Percentiles rank a stretch among this genome's conserved stretches.
These are phyloP conservation scores for Pseudocercospora fuligena DNA, from an alignment of 2,329 filamentous ascomycete genomes.

Conservation along the genomic window DNA sequence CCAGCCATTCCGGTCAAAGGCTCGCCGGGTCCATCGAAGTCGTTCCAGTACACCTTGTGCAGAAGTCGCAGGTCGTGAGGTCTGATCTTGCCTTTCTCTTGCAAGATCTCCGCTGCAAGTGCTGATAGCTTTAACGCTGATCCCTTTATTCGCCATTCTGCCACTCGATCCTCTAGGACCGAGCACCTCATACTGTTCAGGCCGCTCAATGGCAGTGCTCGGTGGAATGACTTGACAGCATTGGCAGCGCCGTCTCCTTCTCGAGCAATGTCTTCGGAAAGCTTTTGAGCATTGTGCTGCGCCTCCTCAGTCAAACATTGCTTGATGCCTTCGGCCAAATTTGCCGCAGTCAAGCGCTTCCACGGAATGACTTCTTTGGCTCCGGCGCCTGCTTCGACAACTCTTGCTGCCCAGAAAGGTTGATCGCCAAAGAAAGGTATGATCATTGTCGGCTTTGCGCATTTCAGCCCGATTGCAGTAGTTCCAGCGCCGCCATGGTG, in stretches of 20 bases:
- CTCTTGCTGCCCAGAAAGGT: slow-evolving; percentile 76
- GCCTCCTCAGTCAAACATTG: slow-evolving; percentile 68
- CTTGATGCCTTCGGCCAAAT: slow-evolving; percentile 71
- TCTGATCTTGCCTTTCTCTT: slow-evolving; percentile 63
- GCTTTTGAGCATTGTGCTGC: slow-evolving; percentile 59
- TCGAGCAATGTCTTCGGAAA: slow-evolving; percentile 67
- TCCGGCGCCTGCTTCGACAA: slow-evolving; percentile 67
- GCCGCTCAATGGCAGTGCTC: slow-evolving; percentile 57
- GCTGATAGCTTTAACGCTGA: slow-evolving; percentile 65
- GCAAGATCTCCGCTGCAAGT: slow-evolving; percentile 68
- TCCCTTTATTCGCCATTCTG: slow-evolving; percentile 68
- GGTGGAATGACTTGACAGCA: slow-evolving; percentile 70
- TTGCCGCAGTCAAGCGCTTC: slow-evolving; percentile 67
- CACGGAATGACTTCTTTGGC: slow-evolving; percentile 68
- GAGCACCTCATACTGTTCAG: slow-evolving; percentile 65
- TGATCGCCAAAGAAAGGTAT: slow-evolving; percentile 83
- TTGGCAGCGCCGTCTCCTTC: slow-evolving; percentile 72
- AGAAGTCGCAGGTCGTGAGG: slow-evolving; percentile 69
- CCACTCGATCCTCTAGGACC: slow-evolving; percentile 65
- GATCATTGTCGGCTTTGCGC: slow-evolving; percentile 73
- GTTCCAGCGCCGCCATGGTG: slow-evolving; percentile 81
- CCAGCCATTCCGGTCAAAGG: slow-evolving; percentile 70
- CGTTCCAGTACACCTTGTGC: slow-evolving; percentile 70
- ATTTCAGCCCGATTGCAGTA: slow-evolving; percentile 74
- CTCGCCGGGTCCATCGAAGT: slow-evolving; percentile 76